Evolutionary conservation across 2,329 filamentous ascomycete genomes (phyloP).

Genomic region (Fusarium armeniacum): DNA sequence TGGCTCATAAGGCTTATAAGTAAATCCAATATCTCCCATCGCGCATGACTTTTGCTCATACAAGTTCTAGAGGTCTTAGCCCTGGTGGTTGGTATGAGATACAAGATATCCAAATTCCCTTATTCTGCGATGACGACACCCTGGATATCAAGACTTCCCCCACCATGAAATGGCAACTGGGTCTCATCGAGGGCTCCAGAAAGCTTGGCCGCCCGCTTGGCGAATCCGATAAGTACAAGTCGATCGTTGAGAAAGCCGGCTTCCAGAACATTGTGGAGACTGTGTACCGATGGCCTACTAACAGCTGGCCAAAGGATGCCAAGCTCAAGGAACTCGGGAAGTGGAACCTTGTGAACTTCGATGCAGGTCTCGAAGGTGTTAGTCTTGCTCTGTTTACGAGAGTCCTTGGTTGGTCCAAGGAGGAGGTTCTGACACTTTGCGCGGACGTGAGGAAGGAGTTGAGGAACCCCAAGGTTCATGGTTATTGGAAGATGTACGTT

Average conservation of each 20-base stretch:
- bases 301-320: slow-evolving; percentile 36
- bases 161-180: slow-evolving; percentile 25
- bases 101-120: slow-evolving; percentile 33
- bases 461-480: slow-evolving; percentile 24
- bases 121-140: slow-evolving; percentile 25
- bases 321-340: slow-evolving; percentile 41
- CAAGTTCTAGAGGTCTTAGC: not conserved
- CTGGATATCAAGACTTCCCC: slow-evolving; percentile 7
- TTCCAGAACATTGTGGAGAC: slow-evolving; percentile 36
- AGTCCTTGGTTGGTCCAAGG: slow-evolving; percentile 30
- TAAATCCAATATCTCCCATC: not conserved
- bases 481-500: slow-evolving; percentile 25
- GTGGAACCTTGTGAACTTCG: slow-evolving; percentile 37
- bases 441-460: slow-evolving; percentile 25
- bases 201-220: slow-evolving; percentile 32
- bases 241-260: slow-evolving; percentile 11
- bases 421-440: slow-evolving; percentile 21
- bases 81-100: slow-evolving; percentile 35
- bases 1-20: slow-evolving; percentile 17
- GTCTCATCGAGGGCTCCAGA: slow-evolving; percentile 18
- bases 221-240: slow-evolving; percentile 22
- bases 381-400: slow-evolving; percentile 35
- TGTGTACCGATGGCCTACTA: slow-evolving; percentile 37
- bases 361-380: slow-evolving; percentile 26
- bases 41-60: accelerated